Base-by-base conservation (phyloP, 805 yeast genomes). In the Wickerhamomyces ciferrii region DNA sequence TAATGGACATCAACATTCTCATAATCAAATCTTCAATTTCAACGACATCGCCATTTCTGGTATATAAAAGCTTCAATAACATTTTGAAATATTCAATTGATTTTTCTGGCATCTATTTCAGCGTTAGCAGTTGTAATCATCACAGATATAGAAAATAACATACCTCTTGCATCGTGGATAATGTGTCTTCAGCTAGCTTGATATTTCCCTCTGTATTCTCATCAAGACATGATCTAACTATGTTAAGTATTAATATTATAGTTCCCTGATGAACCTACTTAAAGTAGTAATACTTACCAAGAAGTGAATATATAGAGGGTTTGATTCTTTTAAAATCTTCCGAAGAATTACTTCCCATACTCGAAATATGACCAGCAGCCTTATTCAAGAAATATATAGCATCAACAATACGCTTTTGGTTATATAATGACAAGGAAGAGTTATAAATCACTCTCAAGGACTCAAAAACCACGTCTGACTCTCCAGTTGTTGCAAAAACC, bases 371-470 rank as follows among this genome's bases (percentile, higher is more conserved):
- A 2, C 9, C 14, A n/a, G 43, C 20, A 3, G 48, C 44, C 14
- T 46, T 52, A 21, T 46, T 42, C 20, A 65, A 43, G 27, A 63
- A 59, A 21, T 51, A 44, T 1, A 51, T 36, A 1, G 49, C 47
- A 34, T 51, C 53, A 1, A 43, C 45, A 37, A 24, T 41, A 9
- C 45, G 37, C n/a, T 42, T 20, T 25, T 23, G 41, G 11, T 56
- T 50, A 14, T 45, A 53, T 14, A 61, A 39, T 19, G 53, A 49
- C 10, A 66, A 40, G n/a, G 60, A 47, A 1, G 63, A 48, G 47
- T 71, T 71, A 44, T 62, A 69, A 7, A 67, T 53, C 1, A 63
- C 53, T 37, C 75, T 58, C 15, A 65, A 55, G 5, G 63, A 41
- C 35, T 69, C 72, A 7, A 66, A 27, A 2, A 61, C 36, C 1